Conservation (phyloP, 2,329 filamentous ascomycete species). For the Xylariaceae sp. region DNA sequence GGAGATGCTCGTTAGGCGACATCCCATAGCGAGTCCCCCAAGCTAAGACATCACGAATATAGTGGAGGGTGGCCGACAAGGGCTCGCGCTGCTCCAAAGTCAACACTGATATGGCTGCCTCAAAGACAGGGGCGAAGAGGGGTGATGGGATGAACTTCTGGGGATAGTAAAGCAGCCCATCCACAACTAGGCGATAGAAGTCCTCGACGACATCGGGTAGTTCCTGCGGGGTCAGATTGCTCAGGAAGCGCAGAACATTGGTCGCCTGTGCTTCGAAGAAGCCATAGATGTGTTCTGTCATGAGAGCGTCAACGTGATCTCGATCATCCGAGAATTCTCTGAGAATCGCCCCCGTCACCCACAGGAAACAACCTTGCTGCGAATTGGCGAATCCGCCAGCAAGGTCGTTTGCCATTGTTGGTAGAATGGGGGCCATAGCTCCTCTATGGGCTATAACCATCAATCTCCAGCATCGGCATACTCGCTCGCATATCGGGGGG, state of each 20-base stretch:
- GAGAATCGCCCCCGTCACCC: conserved; percentile 91
- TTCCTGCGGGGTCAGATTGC: conserved; percentile 68
- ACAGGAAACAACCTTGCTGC: conserved; percentile 94
- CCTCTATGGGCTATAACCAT: conserved; percentile 96
- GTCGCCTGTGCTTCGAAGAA: conserved; percentile 95
- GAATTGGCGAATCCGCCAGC: conserved; percentile 79
- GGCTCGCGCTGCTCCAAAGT: conserved; percentile 88
- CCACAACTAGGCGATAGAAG: conserved; percentile 88
- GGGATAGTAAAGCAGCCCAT: conserved; percentile 90
- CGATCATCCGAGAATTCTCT: conserved; percentile 91
- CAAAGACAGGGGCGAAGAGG: conserved; percentile 76
- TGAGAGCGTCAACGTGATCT: conserved; percentile 75
- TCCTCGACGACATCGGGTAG: conserved; percentile 86
- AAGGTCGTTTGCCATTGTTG: conserved; percentile 81
- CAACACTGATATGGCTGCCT: conserved; percentile 80
- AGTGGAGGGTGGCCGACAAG: conserved; percentile 85
- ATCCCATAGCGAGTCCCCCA: conserved; percentile 76
- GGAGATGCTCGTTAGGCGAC: conserved; percentile 50
- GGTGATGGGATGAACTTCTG: conserved; percentile 73
- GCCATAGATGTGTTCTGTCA: conserved; percentile 79
- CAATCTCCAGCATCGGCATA: conserved; percentile 92
- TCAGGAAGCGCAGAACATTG: conserved; percentile 83
- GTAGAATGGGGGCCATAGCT: conserved; percentile 78
- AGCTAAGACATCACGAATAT: conserved; percentile 82
- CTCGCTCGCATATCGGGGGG: conserved; percentile 82